phyloP scores from a whole-genome alignment of 345 rosid species.

The Eucalyptus sp. region DNA sequence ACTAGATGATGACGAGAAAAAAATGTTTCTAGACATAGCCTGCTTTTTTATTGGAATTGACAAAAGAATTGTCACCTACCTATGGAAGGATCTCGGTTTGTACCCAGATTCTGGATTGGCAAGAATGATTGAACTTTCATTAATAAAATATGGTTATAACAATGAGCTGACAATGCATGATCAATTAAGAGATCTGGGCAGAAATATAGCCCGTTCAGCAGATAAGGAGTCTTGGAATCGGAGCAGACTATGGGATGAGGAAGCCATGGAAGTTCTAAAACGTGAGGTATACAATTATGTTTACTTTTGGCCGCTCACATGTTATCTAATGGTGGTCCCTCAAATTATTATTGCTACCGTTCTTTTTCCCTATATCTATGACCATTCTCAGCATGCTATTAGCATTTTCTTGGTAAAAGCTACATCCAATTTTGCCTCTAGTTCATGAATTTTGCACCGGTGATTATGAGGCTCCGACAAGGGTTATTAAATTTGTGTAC shows the following conservation, averaged over 20 bases:
- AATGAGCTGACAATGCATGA: background rate
- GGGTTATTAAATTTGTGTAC: no score
- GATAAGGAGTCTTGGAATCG: background rate
- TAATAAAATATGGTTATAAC: background rate
- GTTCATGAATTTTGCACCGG: background rate
- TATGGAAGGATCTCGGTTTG: background rate
- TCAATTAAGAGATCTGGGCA: background rate
- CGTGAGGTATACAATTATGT: background rate
- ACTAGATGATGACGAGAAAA: background rate
- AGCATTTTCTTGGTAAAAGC: no score
- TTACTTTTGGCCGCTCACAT: background rate
- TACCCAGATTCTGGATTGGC: background rate
- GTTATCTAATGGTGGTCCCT: background rate
- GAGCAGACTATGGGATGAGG: background rate
- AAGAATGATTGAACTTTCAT: background rate
- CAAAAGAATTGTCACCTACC: background rate
- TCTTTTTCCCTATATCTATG: background rate
- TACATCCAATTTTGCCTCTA: no score
- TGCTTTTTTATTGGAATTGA: background rate
- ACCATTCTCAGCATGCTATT: background rate
- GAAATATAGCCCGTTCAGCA: background rate
- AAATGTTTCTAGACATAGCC: background rate
- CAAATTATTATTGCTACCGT: background rate
- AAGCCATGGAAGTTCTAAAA: fast-evolving
- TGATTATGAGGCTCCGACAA: no score